Conservation (phyloP, 768 basidiomycete genomes). For the Lactifluus hygrophoroides region DNA sequence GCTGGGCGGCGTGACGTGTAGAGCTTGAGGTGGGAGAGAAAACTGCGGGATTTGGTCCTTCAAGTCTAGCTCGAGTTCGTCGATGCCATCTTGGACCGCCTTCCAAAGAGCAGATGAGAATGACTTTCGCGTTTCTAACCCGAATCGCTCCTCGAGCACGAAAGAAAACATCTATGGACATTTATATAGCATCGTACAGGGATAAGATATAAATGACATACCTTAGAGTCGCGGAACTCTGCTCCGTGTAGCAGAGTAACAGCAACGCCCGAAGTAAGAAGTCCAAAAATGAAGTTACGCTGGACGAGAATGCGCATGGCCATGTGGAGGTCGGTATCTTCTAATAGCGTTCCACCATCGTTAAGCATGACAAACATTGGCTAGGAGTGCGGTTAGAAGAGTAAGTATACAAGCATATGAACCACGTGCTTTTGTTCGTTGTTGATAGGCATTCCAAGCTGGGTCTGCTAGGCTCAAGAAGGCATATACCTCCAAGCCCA, state of each 20-base stretch:
- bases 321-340: conserved; percentile 13
- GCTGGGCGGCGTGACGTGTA: not conserved
- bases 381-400: conserved; percentile 27
- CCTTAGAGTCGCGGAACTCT: conserved; percentile 59
- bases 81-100: conserved; percentile 15
- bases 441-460: conserved; percentile 40
- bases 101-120: conserved; percentile 17
- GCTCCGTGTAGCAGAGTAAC: conserved; percentile 45
- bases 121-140: conserved; percentile 15
- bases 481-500: conserved; percentile 35
- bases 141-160: conserved; percentile 34
- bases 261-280: conserved; percentile 42
- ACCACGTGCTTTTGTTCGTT: conserved; percentile 31
- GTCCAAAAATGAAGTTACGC: conserved; percentile 39
- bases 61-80: conserved; percentile 9
- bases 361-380: conserved; percentile 61
- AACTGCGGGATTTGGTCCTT: not conserved
- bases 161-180: conserved; percentile 47
- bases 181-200: not conserved
- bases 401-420: not conserved
- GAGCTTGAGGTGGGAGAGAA: conserved; percentile 1
- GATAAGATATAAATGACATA: conserved; percentile 20
- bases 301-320: conserved; percentile 36
- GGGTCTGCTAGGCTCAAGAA: conserved; percentile 42
- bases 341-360: conserved; percentile 39